Evolutionary conservation across 2,329 filamentous ascomycete species (phyloP), one percentile per base, ranked within the genome.

Genomic region (Aureobasidium zeae): DNA sequence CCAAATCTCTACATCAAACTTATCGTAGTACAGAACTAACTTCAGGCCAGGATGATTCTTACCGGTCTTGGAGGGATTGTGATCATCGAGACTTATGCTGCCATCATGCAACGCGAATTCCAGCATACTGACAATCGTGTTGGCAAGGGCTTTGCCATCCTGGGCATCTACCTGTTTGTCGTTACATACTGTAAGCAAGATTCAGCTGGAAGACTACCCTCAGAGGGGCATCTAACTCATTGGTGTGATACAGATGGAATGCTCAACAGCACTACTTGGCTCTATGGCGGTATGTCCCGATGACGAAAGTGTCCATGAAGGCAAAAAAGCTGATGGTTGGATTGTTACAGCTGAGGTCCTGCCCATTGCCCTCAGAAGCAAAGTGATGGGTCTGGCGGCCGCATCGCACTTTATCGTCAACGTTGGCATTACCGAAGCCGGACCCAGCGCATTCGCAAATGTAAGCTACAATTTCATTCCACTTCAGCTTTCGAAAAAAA

Each of bases 101-200:
- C 74, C 1, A 68, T 77, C 30, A 77, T 78, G 72, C 74, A 77
- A 56, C 63, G 64, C 20, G 55, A 67, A 33, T 78, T 77, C 53
- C 72, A 77, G 52, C 62, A 73, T 48, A 73, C 69, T 0, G 55
- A 73, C 45, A 77, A 76, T 53, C 58, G 60, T 4, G 53, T 76
- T 20, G 74, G 74, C 26, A 77, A 78, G 52, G 74, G 72, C 0
- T 78, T 77, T 52, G 71, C 74, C 1, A 68, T 78, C 20, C 58
- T 77, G 1, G 74, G 73, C 0, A 77, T 78, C 19, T 78, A 76
- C 48, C 60, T 77, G 1, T 77, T 77, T 48, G 74, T 72, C 2
- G 66, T 75, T 2, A 63, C 58, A 13, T 77, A 75, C 50, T 76
- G 69, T 72, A 52, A 50, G 67, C 55, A 16, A 8, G 4, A 53